A percentile compares a stretch with the other conserved stretches of the same genome.
Conservation (phyloP, 495 filamentous ascomycete genomes). For the Zalerion maritima region DNA sequence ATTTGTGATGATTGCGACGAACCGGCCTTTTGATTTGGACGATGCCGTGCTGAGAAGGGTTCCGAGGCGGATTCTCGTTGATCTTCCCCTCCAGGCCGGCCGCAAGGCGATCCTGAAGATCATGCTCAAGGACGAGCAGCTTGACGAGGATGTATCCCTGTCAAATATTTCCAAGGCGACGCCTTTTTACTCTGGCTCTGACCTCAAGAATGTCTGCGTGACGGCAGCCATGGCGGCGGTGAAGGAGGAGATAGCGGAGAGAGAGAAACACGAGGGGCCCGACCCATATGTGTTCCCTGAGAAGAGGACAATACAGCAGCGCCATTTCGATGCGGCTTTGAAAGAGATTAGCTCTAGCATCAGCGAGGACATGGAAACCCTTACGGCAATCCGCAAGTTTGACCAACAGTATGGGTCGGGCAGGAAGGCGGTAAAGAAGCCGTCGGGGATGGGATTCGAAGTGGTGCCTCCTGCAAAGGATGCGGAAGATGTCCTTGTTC, state of each 20-base stretch:
- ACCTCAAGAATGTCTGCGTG: constrained; percentile 87
- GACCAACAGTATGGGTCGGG: constrained; percentile 92
- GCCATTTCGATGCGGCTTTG: constrained; percentile 75
- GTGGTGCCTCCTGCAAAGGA: constrained; percentile 23
- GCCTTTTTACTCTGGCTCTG: constrained; percentile 88
- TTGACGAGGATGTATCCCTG: constrained; percentile 57
- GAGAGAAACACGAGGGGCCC: constrained; percentile 31
- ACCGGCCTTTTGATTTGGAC: constrained; percentile 87
- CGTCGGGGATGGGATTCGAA: constrained; percentile 48
- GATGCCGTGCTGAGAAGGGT: constrained; percentile 81
- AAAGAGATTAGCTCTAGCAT: constrained; percentile 86
- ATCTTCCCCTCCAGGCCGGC: constrained; percentile 68
- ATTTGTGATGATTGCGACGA: constrained; percentile 99
- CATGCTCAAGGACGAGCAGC: constrained; percentile 62
- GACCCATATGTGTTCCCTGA: constrained; percentile 46
- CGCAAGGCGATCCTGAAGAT: constrained; percentile 68
- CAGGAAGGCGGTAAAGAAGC: constrained; percentile 51
- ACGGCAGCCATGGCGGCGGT: constrained; percentile 83
- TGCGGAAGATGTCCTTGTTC: constrained; percentile 13
- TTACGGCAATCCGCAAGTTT: constrained; percentile 82
- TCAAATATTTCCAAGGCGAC: constrained; percentile 57
- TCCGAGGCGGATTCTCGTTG: constrained; percentile 72
- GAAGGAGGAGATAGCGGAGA: constrained; percentile 48
- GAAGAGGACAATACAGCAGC: constrained; percentile 45
- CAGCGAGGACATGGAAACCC: constrained; percentile 81